Evolutionary conservation across 1,284 basidiomycete genomes (phyloP).

Genomic region (Xanthoconium separans): DNA sequence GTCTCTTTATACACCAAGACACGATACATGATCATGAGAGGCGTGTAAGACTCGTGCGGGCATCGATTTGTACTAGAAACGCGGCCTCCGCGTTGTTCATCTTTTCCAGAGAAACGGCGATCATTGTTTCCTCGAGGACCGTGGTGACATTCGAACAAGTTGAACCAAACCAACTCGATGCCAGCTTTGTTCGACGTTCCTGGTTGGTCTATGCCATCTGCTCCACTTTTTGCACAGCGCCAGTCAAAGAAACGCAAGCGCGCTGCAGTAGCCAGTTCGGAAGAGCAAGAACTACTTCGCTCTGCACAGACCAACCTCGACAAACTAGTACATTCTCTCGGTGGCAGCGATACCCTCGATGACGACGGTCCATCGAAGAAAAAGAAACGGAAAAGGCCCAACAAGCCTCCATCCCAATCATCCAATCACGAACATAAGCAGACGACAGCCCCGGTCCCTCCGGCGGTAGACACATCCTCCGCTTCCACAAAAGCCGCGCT

Average conservation of each 20-base stretch:
- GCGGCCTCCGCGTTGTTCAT: constrained; percentile 23
- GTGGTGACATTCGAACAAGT: too few species aligned
- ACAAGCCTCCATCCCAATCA: constrained; percentile 15
- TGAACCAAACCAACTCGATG: constrained; percentile 32
- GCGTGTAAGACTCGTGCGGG: constrained; percentile 20
- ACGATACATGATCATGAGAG: constrained; percentile 11
- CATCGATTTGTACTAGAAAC: constrained; percentile 12
- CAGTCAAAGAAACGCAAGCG: constrained; percentile 69
- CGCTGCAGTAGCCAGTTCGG: constrained; percentile 36
- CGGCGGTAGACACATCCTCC: neutral
- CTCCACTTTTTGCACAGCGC: constrained; percentile 38
- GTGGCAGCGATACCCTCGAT: constrained; percentile 21
- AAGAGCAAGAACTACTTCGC: constrained; percentile 42
- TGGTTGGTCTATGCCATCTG: constrained; percentile 61
- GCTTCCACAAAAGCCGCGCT: neutral
- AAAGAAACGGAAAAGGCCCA: constrained; percentile 35
- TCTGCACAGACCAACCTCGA: constrained; percentile 70
- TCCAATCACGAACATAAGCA: constrained; percentile 8
- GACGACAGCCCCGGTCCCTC: constrained; percentile 1
- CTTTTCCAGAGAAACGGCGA: neutral
- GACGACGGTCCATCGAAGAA: constrained; percentile 28
- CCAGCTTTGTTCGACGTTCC: constrained; percentile 64
- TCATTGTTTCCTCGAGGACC: neutral
- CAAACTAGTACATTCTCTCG: constrained; percentile 70
- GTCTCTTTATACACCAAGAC: constrained; percentile 26